phyloP scores from a whole-genome alignment of 2,329 filamentous ascomycete genomes.

The Neonectria neomacrospora region DNA sequence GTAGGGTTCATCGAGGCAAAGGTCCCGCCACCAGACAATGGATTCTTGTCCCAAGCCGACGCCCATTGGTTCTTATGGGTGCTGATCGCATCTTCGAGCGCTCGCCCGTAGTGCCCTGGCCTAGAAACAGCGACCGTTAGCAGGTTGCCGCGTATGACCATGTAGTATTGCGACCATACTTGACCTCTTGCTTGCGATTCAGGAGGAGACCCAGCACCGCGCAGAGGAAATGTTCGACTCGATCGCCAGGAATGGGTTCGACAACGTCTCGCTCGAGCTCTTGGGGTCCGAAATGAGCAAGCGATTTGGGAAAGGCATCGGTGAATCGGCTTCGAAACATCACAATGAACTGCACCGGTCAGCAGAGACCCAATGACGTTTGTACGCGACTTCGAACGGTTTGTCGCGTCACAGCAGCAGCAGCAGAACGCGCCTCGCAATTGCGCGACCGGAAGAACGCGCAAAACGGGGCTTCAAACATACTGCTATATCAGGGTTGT shows the following conservation, averaged over 20 bases:
- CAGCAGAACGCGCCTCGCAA: constrained; percentile 51
- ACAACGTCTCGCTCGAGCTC: constrained; percentile 90
- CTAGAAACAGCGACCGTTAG: constrained; percentile 59
- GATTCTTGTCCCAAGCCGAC: constrained; percentile 83
- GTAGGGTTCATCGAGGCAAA: constrained; percentile 86
- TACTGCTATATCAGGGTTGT: constrained; percentile 93
- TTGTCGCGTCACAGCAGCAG: constrained; percentile 59
- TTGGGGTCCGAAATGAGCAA: constrained; percentile 91
- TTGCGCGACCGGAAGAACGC: constrained; percentile 15
- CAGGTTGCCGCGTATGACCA: constrained; percentile 5
- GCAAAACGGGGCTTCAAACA: constrained; percentile 56
- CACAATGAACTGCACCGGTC: constrained; percentile 82
- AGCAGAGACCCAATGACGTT: constrained; percentile 47
- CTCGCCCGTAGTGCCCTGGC: constrained; percentile 90
- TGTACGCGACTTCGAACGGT: constrained; percentile 57
- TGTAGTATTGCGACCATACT: constrained; percentile 70
- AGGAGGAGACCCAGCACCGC: constrained; percentile 87
- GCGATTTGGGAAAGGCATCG: constrained; percentile 87
- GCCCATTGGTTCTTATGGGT: constrained; percentile 92
- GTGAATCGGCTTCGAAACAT: constrained; percentile 97
- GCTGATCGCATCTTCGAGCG: constrained; percentile 91
- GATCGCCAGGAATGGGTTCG: constrained; percentile 81
- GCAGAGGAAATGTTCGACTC: constrained; percentile 89
- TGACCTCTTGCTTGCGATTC: constrained; percentile 98
- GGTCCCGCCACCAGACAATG: constrained; percentile 80